A percentile compares a stretch with the other conserved stretches of the same genome.
These are phyloP conservation scores for Phytophthora cryptogea DNA, from an alignment of 352 stramenopile species.

Conservation along the genomic window DNA sequence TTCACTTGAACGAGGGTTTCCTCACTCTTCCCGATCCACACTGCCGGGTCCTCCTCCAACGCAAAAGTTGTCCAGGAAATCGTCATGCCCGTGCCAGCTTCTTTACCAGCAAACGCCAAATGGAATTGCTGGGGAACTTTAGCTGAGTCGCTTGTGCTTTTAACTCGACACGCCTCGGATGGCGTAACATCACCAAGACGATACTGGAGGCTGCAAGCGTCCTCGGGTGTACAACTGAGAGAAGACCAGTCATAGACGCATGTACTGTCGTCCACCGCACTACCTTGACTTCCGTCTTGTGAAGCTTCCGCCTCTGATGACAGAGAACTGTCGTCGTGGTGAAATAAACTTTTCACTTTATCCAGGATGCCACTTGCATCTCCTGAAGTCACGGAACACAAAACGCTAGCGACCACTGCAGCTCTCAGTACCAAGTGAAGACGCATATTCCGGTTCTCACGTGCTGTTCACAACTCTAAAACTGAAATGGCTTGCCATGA, in stretches of 20 bases:
- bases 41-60: constrained; percentile 25
- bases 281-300: neutral
- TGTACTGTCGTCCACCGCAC: constrained; percentile 28
- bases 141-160: constrained; percentile 23
- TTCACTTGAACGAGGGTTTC: constrained; percentile 8
- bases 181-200: constrained; percentile 43
- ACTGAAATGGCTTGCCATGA: neutral
- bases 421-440: neutral
- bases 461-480: neutral
- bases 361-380: constrained; percentile 18
- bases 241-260: constrained; percentile 38
- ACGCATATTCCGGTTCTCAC: constrained; percentile 6
- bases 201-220: constrained; percentile 37
- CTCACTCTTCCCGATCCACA: constrained; percentile 40
- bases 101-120: constrained; percentile 44
- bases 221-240: constrained; percentile 30
- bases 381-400: constrained; percentile 1
- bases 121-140: constrained; percentile 52
- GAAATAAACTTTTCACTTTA: constrained; percentile 18
- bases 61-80: constrained; percentile 48
- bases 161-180: constrained; percentile 45
- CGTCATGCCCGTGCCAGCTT: constrained; percentile 43
- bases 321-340: neutral
- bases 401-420: neutral
- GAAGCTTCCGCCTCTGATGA: neutral